Base-by-base conservation (phyloP, 306 rosid species). In the Sicyos edulis region DNA sequence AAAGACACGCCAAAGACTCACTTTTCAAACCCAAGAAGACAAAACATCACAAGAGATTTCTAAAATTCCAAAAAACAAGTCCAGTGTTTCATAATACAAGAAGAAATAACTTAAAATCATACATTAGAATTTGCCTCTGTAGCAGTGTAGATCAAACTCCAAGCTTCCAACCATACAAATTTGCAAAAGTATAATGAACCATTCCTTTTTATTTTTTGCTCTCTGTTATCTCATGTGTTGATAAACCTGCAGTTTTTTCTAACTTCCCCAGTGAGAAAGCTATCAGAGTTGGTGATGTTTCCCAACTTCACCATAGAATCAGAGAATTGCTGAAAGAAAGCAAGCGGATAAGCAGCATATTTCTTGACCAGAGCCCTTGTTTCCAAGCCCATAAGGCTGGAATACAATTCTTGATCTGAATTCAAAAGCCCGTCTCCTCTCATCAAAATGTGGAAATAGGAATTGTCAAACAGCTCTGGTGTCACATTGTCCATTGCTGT, bases 251-350 rank as follows among this genome's bases (percentile, higher is more conserved):
- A 93, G 51, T 58, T 86, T 77, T 78, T 90, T 79, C 98, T 90
- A 10, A 93, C 88, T 78, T 93, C 91, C 34, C 97, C 98, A 3
- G 53, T 77, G 68, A 49, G 21, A 69, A 85, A 90, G 88, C 89
- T 87, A 10, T 90, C 96, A 0, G 81, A 44, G 22, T 87, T 90
- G 15, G 70, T 59, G n/a, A 88, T 93, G 24, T 90, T 93, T 78
- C 97, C 98, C 95, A 93, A 57, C 51, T 85, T 93, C 73, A 88
- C 90, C 97, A 93, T 93, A 4, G 98, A 87, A 50, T 93, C 92
- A 0, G 97, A 86, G 79, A 93, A 93, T 29, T 93, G 97, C 77
- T 85, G 79, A 80, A 90, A 93, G 86, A 93, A 93, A 68, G 89
- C 89, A 8, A 85, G 17, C 16, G 96, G 52, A 1, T 88, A 97